Percentiles rank a stretch among this genome's conserved stretches.
These are phyloP conservation scores for Lasiodiplodia gonubiensis DNA, from an alignment of 2,329 filamentous ascomycete genomes.

Conservation along the genomic window DNA sequence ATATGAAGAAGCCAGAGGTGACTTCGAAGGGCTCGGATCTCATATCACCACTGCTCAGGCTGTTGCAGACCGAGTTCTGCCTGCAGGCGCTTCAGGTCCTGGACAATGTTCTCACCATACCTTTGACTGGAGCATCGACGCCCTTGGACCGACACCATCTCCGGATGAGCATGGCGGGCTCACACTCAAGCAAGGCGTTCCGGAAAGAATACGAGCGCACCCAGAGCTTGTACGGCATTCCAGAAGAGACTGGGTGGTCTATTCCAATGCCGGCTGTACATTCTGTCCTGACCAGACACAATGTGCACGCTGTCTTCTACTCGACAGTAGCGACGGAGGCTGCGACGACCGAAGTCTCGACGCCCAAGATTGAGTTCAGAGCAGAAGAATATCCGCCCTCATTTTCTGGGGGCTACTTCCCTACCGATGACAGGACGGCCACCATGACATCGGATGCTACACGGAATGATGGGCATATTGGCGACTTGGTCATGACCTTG, in stretches of 20 bases:
- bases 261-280: slow-evolving; percentile 91
- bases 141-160: slow-evolving; percentile 94
- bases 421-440: slow-evolving; percentile 72
- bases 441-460: slow-evolving; percentile 92
- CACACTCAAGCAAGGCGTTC: slow-evolving; percentile 77
- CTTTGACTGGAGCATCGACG: slow-evolving; percentile 63
- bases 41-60: slow-evolving; percentile 86
- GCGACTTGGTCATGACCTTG: slow-evolving; percentile 73
- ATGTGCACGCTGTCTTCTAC: slow-evolving; percentile 96
- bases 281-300: slow-evolving; percentile 82
- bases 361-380: slow-evolving; percentile 90
- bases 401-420: slow-evolving; percentile 68
- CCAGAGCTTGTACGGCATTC: slow-evolving; percentile 94
- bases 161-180: slow-evolving; percentile 96
- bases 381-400: slow-evolving; percentile 75
- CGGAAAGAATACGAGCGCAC: slow-evolving; percentile 95
- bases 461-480: slow-evolving; percentile 73
- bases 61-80: slow-evolving; percentile 92
- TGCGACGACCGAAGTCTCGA: slow-evolving; percentile 66
- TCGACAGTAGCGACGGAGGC: slow-evolving; percentile 70
- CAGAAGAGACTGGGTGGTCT: slow-evolving; percentile 94
- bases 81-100: slow-evolving; percentile 90
- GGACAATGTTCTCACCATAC: slow-evolving; percentile 94
- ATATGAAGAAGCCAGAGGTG: slow-evolving; percentile 91
- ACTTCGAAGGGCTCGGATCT: slow-evolving; percentile 91